Evolutionary conservation across 2,329 filamentous ascomycete species (phyloP).

Genomic region (Aureobasidium melanogenum): DNA sequence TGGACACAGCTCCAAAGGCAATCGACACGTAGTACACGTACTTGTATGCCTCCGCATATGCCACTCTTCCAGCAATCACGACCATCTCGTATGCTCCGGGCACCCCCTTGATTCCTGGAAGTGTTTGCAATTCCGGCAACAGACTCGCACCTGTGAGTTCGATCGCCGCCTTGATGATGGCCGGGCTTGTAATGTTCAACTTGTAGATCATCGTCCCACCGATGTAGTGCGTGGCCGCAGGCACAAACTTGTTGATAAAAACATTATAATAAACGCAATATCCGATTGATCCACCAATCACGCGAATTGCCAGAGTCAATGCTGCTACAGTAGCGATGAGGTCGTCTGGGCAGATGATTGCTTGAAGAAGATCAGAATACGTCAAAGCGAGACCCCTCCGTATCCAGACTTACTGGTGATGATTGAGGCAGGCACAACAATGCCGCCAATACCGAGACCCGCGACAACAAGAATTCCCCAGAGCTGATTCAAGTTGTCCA

Average conservation of each 20-base stretch:
- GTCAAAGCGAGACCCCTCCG: neutral
- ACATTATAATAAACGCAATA: constrained; percentile 43
- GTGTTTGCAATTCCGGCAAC: constrained; percentile 37
- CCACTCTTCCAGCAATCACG: constrained; percentile 47
- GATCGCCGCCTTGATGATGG: constrained; percentile 43
- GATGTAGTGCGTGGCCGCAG: constrained; percentile 39
- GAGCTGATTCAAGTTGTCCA: constrained; percentile 32
- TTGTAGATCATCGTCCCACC: constrained; percentile 41
- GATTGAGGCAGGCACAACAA: constrained; percentile 59
- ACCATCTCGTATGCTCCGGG: constrained; percentile 43
- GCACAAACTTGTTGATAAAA: constrained; percentile 40
- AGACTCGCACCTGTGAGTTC: constrained; percentile 45
- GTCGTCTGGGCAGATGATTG: constrained; percentile 61
- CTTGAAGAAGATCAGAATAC: neutral
- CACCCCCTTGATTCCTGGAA: constrained; percentile 46
- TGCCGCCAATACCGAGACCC: constrained; percentile 57
- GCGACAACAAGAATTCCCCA: constrained; percentile 53
- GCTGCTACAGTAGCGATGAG: constrained; percentile 62
- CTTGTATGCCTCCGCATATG: constrained; percentile 50
- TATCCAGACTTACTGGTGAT: constrained; percentile 34
- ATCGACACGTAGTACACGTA: constrained; percentile 56
- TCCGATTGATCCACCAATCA: constrained; percentile 56
- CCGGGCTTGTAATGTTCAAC: constrained; percentile 41
- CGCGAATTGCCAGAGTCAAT: constrained; percentile 59
- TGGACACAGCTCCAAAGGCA: constrained; percentile 49